Percentiles rank a stretch among this genome's conserved stretches.
These are phyloP conservation scores for Candida xiaguanensis DNA, from an alignment of 805 yeast species.

Conservation along the genomic window DNA sequence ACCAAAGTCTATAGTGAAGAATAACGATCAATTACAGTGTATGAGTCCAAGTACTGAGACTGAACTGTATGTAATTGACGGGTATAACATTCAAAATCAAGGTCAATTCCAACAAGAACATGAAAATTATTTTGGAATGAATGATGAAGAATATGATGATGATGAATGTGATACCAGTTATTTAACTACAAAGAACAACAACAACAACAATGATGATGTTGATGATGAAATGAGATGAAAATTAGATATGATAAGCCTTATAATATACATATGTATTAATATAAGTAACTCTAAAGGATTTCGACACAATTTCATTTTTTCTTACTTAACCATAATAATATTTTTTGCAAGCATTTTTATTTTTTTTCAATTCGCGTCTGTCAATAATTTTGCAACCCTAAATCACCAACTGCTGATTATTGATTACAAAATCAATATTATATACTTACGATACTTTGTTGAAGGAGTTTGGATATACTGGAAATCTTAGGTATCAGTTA, in stretches of 20 bases:
- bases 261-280: no score
- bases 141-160: constrained; percentile 15
- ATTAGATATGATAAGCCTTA: not conserved
- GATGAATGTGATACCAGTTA: constrained; percentile 13
- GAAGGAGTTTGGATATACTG: no score
- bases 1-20: constrained; percentile 19
- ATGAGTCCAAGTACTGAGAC: constrained; percentile 40
- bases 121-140: constrained; percentile 38
- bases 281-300: no score
- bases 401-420: no score
- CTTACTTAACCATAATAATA: no score
- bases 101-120: constrained; percentile 20
- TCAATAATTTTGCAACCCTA: not conserved
- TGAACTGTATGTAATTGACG: constrained; percentile 33
- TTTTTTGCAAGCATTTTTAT: not conserved
- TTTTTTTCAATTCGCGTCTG: not conserved
- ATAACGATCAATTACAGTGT: constrained; percentile 10
- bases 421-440: no score
- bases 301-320: no score
- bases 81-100: not conserved
- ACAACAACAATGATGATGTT: constrained; percentile 3
- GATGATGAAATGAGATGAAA: constrained; percentile 12
- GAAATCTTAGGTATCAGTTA: no score
- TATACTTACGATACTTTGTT: no score
- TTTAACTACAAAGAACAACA: not conserved